Base-by-base conservation (phyloP, 78 protist species). In the Blattamonas nauphoetae region DNA sequence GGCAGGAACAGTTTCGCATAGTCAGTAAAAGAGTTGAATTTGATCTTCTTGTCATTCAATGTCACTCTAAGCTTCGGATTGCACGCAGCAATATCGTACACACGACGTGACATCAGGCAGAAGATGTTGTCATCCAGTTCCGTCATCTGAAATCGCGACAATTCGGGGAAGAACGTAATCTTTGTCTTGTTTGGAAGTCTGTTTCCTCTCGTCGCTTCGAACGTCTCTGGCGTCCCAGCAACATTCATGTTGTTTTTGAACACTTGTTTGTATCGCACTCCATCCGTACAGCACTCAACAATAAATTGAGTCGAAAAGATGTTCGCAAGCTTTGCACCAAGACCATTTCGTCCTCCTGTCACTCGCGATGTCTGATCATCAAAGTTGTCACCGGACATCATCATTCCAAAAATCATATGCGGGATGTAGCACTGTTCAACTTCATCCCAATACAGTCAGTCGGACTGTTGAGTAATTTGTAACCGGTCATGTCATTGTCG, bases 251-350 rank as follows among this genome's bases (percentile, higher is more conserved):
- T 94, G 84, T 91, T 83, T 35, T 36, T 33, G 71, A 87, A 94
- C 35, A 34, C 46, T 85, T 93, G 96, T 34, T 35, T 42, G 86
- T 45, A 95, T n/a, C 86, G n/a, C 0, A 94, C 93, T n/a, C n/a
- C n/a, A n/a, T n/a, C n/a, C n/a, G n/a, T n/a, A n/a, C n/a, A n/a
- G n/a, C n/a, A n/a, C 90, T 93, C 96, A 42, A 94, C 78, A 32
- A 78, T 41, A 85, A 93, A 94, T 33, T 85, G 71, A 5, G 44
- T 44, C 29, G 95, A 92, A 93, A 95, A 97, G 41, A 97, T 97
- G 91, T 98, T 98, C 86, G 98, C 86, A 34, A 97, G 95, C 90
- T 98, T 98, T 34, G 99, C 99, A 33, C 99, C 99, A 63, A 89
- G 94, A 4, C 99, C 98, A 90, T 97, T 96, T 3, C 99, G 92